These are phyloP conservation scores for Neurospora cerealis DNA, from an alignment of 495 filamentous ascomycete species.

Conservation along the genomic window DNA sequence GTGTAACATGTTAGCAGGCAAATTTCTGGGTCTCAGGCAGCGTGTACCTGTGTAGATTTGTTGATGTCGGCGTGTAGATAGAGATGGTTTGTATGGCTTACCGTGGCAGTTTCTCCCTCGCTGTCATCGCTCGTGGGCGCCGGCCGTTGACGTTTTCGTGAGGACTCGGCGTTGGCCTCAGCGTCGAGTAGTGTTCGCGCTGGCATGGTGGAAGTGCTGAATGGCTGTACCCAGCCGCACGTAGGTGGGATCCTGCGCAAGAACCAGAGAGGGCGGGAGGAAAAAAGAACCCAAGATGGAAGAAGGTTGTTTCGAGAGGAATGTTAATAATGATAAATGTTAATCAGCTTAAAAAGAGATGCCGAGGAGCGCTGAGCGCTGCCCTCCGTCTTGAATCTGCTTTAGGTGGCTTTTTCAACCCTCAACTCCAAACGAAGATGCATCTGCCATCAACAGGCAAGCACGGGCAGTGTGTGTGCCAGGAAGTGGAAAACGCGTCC, in stretches of 20 bases:
- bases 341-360: background rate
- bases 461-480: background rate
- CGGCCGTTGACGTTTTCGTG: slow-evolving; percentile 25
- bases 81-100: background rate
- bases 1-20: background rate
- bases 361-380: background rate
- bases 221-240: background rate
- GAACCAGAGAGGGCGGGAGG: background rate
- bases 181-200: background rate
- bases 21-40: background rate
- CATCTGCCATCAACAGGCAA: background rate
- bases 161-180: slow-evolving; percentile 12
- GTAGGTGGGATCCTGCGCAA: background rate
- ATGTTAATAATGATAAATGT: background rate
- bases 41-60: background rate
- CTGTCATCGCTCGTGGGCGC: slow-evolving; percentile 27
- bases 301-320: background rate
- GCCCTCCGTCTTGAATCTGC: background rate
- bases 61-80: background rate
- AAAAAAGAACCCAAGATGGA: background rate
- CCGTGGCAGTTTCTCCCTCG: slow-evolving; percentile 28
- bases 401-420: background rate
- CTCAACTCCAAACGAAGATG: background rate
- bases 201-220: background rate
- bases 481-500: background rate